These are phyloP conservation scores for Magnolia changhungtana DNA, from an alignment of 164 flowering plant genomes.

Conservation along the genomic window DNA sequence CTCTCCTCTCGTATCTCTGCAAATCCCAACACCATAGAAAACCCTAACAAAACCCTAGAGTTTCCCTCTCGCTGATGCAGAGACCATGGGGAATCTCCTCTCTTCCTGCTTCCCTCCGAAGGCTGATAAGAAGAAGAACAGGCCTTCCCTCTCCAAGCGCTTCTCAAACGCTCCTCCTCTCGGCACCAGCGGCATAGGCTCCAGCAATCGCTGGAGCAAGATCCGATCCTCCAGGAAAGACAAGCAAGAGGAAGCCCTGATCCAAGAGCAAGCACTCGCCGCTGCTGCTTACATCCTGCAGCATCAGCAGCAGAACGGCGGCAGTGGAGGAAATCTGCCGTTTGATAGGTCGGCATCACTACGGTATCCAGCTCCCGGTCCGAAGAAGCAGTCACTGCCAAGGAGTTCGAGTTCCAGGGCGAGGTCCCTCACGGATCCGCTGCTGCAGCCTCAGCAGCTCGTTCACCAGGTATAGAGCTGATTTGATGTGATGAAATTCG, in stretches of 20 bases:
- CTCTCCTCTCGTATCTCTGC: not conserved
- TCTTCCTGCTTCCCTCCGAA: constrained; percentile 37
- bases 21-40: not conserved
- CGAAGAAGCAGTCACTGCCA: constrained; percentile 55
- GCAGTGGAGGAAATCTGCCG: constrained; percentile 29
- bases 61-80: constrained; percentile 7
- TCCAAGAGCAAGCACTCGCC: constrained; percentile 68
- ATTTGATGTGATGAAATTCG: not conserved
- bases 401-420: constrained; percentile 86
- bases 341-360: constrained; percentile 80
- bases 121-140: constrained; percentile 25
- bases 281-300: constrained; percentile 63
- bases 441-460: constrained; percentile 86
- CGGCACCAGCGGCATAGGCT: constrained; percentile 1
- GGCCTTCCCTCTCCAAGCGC: constrained; percentile 25
- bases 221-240: constrained; percentile 49
- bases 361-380: constrained; percentile 35
- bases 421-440: constrained; percentile 72
- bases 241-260: constrained; percentile 46
- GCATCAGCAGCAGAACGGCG: constrained; percentile 28
- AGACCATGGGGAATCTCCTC: constrained; percentile 56
- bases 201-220: constrained; percentile 56
- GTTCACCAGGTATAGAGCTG: constrained; percentile 63
- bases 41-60: not conserved
- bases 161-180: constrained; percentile 22